Base-by-base conservation (phyloP, 345 rosid genomes). In the Clausena lansium region DNA sequence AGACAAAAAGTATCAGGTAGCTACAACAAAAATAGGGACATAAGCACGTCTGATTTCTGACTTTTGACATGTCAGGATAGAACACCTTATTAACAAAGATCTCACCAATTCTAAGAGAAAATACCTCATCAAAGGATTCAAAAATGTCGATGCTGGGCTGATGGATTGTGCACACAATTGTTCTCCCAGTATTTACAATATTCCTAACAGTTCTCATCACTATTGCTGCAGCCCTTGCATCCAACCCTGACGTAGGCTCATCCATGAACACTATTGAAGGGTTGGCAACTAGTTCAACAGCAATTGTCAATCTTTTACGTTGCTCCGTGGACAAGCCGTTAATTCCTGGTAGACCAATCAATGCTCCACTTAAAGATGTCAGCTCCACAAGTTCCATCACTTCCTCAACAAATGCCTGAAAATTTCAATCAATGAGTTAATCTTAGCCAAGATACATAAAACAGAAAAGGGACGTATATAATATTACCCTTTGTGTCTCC, bases 181-280 rank as follows among this genome's bases (percentile, higher is more conserved):
- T 96, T 62, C 99, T 84, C 27, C 98, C 99, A 0, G 99, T 96
- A 81, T 94, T 94, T 36, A 92, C 99, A 69, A 91, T 94, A 77
- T 96, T 96, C 83, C 98, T 96, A 62, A 96, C 99, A 76, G 99
- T 96, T 86, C 99, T 90, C 99, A 96, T 96, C 71, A 96, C 99
- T 81, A 94, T 96, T 73, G 99, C 99, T 59, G 99, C 99, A 80
- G 98, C 88, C 74, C 99, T 88, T 70, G 99, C 99, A 86, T 96
- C 99, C 81, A 96, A 82, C 45, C 99, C 97, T 41, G 99, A 92
- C 2, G 99, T 96, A 72, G 99, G 99, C 85, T 96, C 99, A 66
- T 96, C 99, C 97, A 96, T 96, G 84, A 94, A 96, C 66, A 96
- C 95, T 76, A 96, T 88, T 41, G 97, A 96, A 79, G 99, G 99